A percentile compares a stretch with the other conserved stretches of the same genome.
Conservation (phyloP, 192 early-diverging fungal genomes). For the Backusella parvicylindrica region DNA sequence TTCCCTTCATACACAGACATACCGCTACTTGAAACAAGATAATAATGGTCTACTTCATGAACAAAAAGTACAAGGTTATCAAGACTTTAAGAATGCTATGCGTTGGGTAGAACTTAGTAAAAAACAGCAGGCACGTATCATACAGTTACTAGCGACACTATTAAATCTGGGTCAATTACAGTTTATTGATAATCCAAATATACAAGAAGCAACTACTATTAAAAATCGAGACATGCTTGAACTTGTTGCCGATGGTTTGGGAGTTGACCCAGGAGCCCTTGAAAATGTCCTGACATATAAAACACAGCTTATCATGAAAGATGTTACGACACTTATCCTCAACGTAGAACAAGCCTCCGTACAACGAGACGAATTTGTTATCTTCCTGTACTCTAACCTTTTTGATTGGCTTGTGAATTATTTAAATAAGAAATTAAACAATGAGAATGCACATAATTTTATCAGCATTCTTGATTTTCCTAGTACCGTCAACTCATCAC, state of each 20-base stretch:
- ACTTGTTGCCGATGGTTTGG: conserved; percentile 76
- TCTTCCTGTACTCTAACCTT: conserved; percentile 72
- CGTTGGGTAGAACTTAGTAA: conserved; percentile 80
- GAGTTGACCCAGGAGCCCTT: conserved; percentile 67
- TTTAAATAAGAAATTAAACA: conserved; percentile 75
- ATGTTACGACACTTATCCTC: conserved; percentile 78
- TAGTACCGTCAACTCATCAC: conserved; percentile 64
- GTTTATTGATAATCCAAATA: conserved; percentile 62
- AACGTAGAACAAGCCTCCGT: conserved; percentile 63
- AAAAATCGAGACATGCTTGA: conserved; percentile 72
- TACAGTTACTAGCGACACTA: conserved; percentile 79
- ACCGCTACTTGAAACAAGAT: conserved; percentile 60
- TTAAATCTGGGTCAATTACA: conserved; percentile 87
- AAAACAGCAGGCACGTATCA: conserved; percentile 78
- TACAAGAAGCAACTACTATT: conserved; percentile 71
- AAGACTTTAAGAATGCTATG: conserved; percentile 66
- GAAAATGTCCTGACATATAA: conserved; percentile 77
- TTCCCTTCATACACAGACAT: conserved; percentile 59
- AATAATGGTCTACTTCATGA: conserved; percentile 56
- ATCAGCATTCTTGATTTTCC: conserved; percentile 65
- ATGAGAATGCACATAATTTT: conserved; percentile 65
- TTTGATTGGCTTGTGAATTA: conserved; percentile 84
- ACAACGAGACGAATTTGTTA: conserved; percentile 71
- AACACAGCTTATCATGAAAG: conserved; percentile 76
- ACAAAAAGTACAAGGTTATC: conserved; percentile 44